phyloP scores from a whole-genome alignment of 805 yeast genomes.

The Yarrowia keelungensis region DNA sequence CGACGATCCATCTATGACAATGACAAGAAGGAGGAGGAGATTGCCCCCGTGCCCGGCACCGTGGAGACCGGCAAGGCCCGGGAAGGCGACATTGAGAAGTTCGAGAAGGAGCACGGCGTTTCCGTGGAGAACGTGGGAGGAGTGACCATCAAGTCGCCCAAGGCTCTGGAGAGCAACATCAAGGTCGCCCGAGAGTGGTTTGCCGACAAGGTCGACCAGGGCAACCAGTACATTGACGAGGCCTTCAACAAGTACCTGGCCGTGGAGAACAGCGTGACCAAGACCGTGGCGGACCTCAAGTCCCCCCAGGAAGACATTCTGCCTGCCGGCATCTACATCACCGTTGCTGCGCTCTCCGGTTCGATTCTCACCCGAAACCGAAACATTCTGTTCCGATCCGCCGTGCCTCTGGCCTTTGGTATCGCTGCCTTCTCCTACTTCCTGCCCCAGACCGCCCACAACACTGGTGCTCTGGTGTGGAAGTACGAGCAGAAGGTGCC shows the following conservation, averaged over 20 bases:
- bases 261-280: conserved; percentile 68
- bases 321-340: conserved; percentile 72
- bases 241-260: conserved; percentile 60
- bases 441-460: conserved; percentile 73
- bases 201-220: conserved; percentile 49
- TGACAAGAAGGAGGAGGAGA: conserved; percentile 42
- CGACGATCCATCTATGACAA: conserved; percentile 47
- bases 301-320: conserved; percentile 69
- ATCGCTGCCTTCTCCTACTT: conserved; percentile 68
- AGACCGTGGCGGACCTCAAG: conserved; percentile 69
- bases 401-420: conserved; percentile 68
- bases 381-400: conserved; percentile 59
- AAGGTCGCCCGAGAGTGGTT: conserved; percentile 57
- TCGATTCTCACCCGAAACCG: conserved; percentile 74
- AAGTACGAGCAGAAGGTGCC: conserved; percentile 69
- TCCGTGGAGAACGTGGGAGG: conserved; percentile 57
- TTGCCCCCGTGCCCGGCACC: conserved; percentile 48
- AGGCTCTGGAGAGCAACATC: conserved; percentile 58
- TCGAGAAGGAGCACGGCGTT: conserved; percentile 41
- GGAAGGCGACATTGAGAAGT: conserved; percentile 37
- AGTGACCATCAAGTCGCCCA: conserved; percentile 61
- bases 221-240: conserved; percentile 55
- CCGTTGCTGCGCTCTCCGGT: conserved; percentile 75
- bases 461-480: conserved; percentile 65
- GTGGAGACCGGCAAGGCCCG: conserved; percentile 41